Conservation (phyloP, 495 filamentous ascomycete genomes). For the Parmelia sp. region DNA sequence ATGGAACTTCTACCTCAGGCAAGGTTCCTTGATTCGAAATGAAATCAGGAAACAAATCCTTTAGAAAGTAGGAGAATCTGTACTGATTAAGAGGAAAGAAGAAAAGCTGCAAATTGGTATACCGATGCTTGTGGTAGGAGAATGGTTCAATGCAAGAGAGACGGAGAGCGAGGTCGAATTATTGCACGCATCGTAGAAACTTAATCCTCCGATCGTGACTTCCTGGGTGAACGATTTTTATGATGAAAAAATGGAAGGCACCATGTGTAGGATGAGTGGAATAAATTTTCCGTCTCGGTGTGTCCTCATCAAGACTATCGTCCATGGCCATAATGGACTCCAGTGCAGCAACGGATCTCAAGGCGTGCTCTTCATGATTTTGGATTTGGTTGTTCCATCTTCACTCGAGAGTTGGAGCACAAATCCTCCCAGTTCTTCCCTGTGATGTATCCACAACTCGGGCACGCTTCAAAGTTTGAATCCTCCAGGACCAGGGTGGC, state of each 20-base stretch:
- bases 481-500: not conserved
- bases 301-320: not conserved
- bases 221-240: not conserved
- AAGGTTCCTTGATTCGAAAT: not conserved
- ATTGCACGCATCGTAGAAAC: not conserved
- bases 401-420: not conserved
- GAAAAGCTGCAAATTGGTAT: slow-evolving; percentile 13
- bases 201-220: not conserved
- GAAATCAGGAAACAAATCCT: not conserved
- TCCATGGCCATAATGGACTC: not conserved
- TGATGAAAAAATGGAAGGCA: not conserved
- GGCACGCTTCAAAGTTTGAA: not conserved
- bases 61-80: not conserved
- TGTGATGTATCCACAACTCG: not conserved
- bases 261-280: not conserved
- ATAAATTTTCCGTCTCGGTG: not conserved
- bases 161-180: not conserved
- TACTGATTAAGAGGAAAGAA: not conserved
- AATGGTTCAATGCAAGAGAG: slow-evolving; percentile 1
- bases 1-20: not conserved
- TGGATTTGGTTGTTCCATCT: not conserved
- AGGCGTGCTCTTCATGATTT: not conserved
- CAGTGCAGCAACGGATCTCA: not conserved
- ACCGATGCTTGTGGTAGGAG: slow-evolving; percentile 1
- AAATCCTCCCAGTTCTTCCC: not conserved